Percentiles rank a stretch among this genome's conserved stretches.
Conservation (phyloP, 257 asterid genomes). For the Solanum neorickii region DNA sequence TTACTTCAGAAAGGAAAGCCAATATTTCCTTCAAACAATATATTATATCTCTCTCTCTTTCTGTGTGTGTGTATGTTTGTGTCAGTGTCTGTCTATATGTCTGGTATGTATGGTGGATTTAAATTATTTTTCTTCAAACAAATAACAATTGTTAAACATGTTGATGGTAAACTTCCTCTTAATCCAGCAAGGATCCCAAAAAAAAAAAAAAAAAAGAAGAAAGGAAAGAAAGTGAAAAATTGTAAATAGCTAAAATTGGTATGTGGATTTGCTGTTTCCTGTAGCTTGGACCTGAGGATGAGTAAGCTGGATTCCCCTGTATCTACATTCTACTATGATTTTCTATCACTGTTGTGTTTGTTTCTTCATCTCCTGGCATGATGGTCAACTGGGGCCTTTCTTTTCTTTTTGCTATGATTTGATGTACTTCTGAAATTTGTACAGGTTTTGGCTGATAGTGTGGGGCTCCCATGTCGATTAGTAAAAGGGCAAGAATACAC, state of each 20-base stretch:
- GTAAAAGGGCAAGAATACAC: constrained; percentile 81
- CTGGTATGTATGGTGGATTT: not conserved
- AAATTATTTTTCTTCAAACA: not conserved
- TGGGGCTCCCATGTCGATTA: constrained; percentile 74
- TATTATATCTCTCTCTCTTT: not conserved
- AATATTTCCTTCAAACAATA: not conserved
- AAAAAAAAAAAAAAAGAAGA: not conserved
- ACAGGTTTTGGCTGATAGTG: constrained; percentile 89
- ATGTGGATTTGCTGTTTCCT: not conserved
- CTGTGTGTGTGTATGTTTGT: not conserved
- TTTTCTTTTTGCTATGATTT: not conserved
- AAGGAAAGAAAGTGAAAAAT: not conserved
- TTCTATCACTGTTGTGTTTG: not conserved
- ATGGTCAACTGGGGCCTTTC: not conserved
- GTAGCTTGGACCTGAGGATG: not conserved
- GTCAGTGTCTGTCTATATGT: not conserved
- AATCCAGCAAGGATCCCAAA: not conserved
- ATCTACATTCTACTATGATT: not conserved
- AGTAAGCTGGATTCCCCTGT: not conserved
- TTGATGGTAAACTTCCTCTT: not conserved
- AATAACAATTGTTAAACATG: not conserved
- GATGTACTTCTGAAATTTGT: constrained; percentile 15
- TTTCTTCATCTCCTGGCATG: not conserved
- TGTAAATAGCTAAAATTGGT: not conserved
- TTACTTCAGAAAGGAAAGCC: not conserved